Percentiles rank a stretch among this genome's conserved stretches.
Conservation (phyloP, 2,329 filamentous ascomycete genomes). For the Juglanconis oblonga region DNA sequence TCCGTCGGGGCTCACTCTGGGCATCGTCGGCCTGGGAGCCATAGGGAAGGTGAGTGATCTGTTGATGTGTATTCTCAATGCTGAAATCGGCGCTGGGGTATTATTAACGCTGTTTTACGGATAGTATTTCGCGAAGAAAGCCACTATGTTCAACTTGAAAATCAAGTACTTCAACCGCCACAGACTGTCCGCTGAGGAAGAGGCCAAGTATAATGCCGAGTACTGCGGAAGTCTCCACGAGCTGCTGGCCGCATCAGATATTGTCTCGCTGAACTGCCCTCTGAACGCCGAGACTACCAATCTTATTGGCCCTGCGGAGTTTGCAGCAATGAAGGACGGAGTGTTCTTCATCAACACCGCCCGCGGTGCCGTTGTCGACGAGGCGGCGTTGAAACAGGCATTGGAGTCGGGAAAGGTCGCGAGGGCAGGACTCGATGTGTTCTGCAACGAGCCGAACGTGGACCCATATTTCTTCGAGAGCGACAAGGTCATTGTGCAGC, state of each 20-base stretch:
- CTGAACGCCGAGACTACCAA: slow-evolving; percentile 37
- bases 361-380: slow-evolving; percentile 47
- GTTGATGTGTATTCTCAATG: too few species aligned
- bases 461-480: slow-evolving; percentile 37
- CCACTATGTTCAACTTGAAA: slow-evolving; percentile 39
- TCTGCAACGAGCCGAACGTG: slow-evolving; percentile 40
- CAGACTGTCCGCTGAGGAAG: slow-evolving; percentile 31
- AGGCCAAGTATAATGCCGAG: slow-evolving; percentile 31
- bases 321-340: slow-evolving; percentile 45
- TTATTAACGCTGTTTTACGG: too few species aligned
- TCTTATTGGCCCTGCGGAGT: slow-evolving; percentile 37
- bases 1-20: slow-evolving; percentile 41
- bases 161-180: slow-evolving; percentile 42
- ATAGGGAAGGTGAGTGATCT: slow-evolving; percentile 35
- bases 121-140: slow-evolving; percentile 35
- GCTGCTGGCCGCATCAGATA: slow-evolving; percentile 38
- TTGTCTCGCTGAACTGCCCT: slow-evolving; percentile 39
- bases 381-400: slow-evolving; percentile 43
- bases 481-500: slow-evolving; percentile 40
- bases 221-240: slow-evolving; percentile 36
- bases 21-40: slow-evolving; percentile 46
- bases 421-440: slow-evolving; percentile 48
- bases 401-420: slow-evolving; percentile 44
- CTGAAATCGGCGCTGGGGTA: too few species aligned
- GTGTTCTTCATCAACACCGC: slow-evolving; percentile 49